Evolutionary conservation across 1,139 yeast species (phyloP), one percentile per base, ranked within the genome.

Genomic region (Taphrina deformans): DNA sequence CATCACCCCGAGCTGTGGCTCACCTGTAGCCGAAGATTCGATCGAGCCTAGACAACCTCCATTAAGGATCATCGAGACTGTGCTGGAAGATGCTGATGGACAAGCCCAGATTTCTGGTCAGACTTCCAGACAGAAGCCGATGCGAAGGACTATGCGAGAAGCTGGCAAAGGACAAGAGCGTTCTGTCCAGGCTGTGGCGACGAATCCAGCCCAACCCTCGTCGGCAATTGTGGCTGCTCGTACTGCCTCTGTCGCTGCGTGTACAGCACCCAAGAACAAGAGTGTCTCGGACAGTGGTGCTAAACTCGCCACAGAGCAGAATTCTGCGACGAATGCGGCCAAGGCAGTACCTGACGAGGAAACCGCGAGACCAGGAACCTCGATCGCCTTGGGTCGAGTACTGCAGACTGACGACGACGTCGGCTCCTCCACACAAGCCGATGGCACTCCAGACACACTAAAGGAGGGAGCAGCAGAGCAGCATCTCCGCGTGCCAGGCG

Each of bases 201-300:
- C 10, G 21, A 5, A 1, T 44, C 3, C 27, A 1, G 27, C 26
- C 2, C 14, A 7, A 1, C 27, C 48, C 6, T 9, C 26, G 9
- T 44, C 48, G 4, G 48, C 48, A 21, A 27, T 44, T 9, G 48
- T 44, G 27, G 48, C 48, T 10, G 48, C 48, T 44, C 48, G 48
- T 44, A n/a, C 48, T 12, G 44, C 44, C n/a, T 6, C 44, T 5
- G 21, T 4, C 5, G 48, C 48, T 9, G n/a, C 48, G 10, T n/a
- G 7, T 14, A n/a, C 41, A 14, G 41, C 7, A 12, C 27, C 24
- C 18, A 44, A 0, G n/a, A 44, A 24, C 18, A n/a, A n/a, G n/a
- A 44, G 48, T 21, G 14, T 7, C 10, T 21, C 27, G 12, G 27
- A 18, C 14, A 1, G 27, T 21, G 48, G 26, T 44, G 7, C 27